Percentiles rank a stretch among this genome's conserved stretches.
These are phyloP conservation scores for Leishmania mexicana DNA, from an alignment of 208 protist genomes.

Conservation along the genomic window DNA sequence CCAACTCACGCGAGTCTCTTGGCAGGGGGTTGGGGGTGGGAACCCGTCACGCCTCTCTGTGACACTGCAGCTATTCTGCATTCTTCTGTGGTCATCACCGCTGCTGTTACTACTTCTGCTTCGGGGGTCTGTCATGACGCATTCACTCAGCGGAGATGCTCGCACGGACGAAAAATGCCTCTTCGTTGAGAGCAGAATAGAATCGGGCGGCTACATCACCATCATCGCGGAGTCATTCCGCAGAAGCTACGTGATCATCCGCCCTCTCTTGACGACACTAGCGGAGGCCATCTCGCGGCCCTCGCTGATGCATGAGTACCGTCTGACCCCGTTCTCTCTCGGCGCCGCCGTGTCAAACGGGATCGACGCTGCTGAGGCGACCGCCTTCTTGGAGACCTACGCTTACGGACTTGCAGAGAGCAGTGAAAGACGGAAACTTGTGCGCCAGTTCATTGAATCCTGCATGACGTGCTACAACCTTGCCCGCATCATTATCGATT, in stretches of 20 bases:
- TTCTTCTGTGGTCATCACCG: background rate
- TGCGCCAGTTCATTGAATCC: constrained; percentile 63
- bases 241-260: constrained; percentile 44
- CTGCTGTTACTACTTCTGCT: background rate
- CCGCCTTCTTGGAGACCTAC: constrained; percentile 80
- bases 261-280: constrained; percentile 64
- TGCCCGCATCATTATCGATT: constrained; percentile 74
- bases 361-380: constrained; percentile 86
- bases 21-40: background rate
- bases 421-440: constrained; percentile 13
- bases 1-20: background rate
- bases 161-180: constrained; percentile 43
- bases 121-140: background rate
- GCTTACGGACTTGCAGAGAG: constrained; percentile 66
- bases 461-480: constrained; percentile 86
- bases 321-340: constrained; percentile 97
- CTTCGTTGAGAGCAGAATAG: constrained; percentile 63
- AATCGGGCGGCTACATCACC: constrained; percentile 50
- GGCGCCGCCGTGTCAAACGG: constrained; percentile 97
- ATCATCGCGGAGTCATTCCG: constrained; percentile 83
- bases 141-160: background rate
- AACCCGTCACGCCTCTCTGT: background rate
- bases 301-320: constrained; percentile 97
- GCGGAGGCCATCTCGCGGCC: constrained; percentile 96
- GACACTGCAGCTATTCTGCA: background rate